Evolutionary conservation across 352 stramenopile species (phyloP).

Genomic region (Pythium phragmitis): DNA sequence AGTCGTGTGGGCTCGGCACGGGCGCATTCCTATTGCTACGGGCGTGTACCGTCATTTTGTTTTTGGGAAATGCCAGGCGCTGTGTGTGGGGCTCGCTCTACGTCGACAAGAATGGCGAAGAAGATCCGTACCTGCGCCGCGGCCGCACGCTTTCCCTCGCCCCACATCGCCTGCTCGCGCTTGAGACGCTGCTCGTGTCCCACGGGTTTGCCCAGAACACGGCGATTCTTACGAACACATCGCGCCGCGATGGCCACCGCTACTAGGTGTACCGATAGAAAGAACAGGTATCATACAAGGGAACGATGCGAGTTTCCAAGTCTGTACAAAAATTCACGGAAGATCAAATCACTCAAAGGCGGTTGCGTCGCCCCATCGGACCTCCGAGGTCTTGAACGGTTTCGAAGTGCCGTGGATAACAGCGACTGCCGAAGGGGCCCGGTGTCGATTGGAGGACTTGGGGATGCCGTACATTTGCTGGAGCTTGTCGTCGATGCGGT

Average conservation of each 20-base stretch:
- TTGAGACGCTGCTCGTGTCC: slow-evolving; percentile 70
- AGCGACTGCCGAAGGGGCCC: slow-evolving; percentile 2
- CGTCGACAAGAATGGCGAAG: slow-evolving; percentile 85
- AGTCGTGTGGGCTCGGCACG: slow-evolving; percentile 57
- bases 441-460: slow-evolving; percentile 32
- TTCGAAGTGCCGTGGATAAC: slow-evolving; percentile 15
- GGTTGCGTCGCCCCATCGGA: slow-evolving; percentile 12
- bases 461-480: slow-evolving; percentile 80
- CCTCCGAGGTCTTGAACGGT: slow-evolving; percentile 3
- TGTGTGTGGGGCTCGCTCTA: slow-evolving; percentile 85
- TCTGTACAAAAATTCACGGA: slow-evolving; percentile 4
- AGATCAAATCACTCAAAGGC: slow-evolving; percentile 7
- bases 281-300: not conserved
- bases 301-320: not conserved
- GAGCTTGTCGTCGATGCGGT: slow-evolving; percentile 78
- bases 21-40: slow-evolving; percentile 69
- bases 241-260: slow-evolving; percentile 66
- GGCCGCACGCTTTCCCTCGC: slow-evolving; percentile 77
- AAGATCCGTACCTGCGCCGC: slow-evolving; percentile 76
- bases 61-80: slow-evolving; percentile 73
- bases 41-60: slow-evolving; percentile 82
- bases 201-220: slow-evolving; percentile 79
- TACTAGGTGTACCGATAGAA: slow-evolving; percentile 36
- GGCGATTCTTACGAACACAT: slow-evolving; percentile 75
- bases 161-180: slow-evolving; percentile 45